These are phyloP conservation scores for Wickerhamomyces pijperi DNA, from an alignment of 805 yeast genomes.

Conservation along the genomic window DNA sequence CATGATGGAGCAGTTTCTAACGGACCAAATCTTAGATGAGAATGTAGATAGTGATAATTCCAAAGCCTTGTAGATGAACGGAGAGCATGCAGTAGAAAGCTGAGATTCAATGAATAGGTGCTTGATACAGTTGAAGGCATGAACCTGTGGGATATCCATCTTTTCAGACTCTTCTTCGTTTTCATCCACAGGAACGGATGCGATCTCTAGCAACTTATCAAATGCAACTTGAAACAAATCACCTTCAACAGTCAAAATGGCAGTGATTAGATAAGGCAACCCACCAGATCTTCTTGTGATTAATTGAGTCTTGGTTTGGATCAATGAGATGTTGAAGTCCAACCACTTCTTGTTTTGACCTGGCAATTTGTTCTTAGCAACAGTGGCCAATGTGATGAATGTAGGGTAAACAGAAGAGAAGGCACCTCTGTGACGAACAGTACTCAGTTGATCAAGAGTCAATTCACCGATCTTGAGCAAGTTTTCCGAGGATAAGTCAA, in stretches of 20 bases:
- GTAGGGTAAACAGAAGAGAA: conserved; percentile 83
- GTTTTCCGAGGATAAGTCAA: conserved; percentile 14
- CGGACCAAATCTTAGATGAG: conserved; percentile 65
- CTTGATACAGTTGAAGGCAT: conserved; percentile 80
- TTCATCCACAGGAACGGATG: conserved; percentile 34
- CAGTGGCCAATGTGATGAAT: conserved; percentile 50
- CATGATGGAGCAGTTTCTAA: conserved; percentile 90
- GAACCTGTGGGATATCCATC: conserved; percentile 81
- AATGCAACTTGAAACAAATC: conserved; percentile 41
- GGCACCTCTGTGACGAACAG: conserved; percentile 84
- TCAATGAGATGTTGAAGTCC: conserved; percentile 35
- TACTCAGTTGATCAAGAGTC: conserved; percentile 54
- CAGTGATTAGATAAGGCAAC: conserved; percentile 69
- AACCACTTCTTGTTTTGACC: conserved; percentile 48
- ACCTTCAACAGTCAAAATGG: conserved; percentile 39
- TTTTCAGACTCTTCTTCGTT: conserved; percentile 35
- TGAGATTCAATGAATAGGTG: conserved; percentile 64
- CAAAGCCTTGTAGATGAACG: conserved; percentile 46
- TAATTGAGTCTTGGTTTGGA: conserved; percentile 49
- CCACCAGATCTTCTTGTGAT: conserved; percentile 92
- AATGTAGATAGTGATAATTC: conserved; percentile 52
- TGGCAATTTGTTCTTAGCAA: conserved; percentile 33
- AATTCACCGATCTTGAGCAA: conserved; percentile 34
- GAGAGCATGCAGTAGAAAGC: conserved; percentile 40
- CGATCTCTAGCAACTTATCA: conserved; percentile 39